phyloP scores from a whole-genome alignment of 345 rosid species.

The Lepidium africanum region DNA sequence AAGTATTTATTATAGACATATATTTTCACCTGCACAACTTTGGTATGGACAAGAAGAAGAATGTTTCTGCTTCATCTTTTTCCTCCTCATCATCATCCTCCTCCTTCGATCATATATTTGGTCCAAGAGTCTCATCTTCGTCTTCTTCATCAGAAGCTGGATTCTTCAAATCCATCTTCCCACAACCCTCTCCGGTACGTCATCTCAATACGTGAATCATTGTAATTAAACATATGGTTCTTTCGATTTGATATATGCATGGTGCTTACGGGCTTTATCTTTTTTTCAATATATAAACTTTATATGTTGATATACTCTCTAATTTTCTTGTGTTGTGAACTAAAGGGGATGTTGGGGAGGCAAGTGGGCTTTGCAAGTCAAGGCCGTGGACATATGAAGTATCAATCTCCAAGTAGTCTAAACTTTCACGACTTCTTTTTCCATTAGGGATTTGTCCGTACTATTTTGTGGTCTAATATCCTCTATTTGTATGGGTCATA shows the following conservation, averaged over 20 bases:
- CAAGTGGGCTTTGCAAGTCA: conserved; percentile 35
- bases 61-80: neutral
- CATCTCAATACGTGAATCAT: neutral
- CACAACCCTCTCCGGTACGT: conserved; percentile 26
- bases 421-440: neutral
- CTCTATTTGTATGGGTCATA: neutral
- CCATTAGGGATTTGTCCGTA: neutral
- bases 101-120: conserved; percentile 26
- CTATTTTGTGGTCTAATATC: neutral
- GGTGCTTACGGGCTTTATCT: neutral
- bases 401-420: conserved; percentile 41
- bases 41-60: conserved; percentile 21
- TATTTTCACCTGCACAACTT: conserved; percentile 1
- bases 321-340: neutral
- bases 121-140: conserved; percentile 24
- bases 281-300: neutral
- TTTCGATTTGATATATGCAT: neutral
- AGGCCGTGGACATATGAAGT: conserved; percentile 29
- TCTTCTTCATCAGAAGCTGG: conserved; percentile 22
- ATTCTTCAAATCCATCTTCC: conserved; percentile 31
- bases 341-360: conserved; percentile 30
- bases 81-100: conserved; percentile 10
- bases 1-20: neutral
- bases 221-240: neutral
- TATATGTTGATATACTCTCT: neutral